Conservation (phyloP, 2,329 filamentous ascomycete genomes). For the Penicillium sclerotiorum region DNA sequence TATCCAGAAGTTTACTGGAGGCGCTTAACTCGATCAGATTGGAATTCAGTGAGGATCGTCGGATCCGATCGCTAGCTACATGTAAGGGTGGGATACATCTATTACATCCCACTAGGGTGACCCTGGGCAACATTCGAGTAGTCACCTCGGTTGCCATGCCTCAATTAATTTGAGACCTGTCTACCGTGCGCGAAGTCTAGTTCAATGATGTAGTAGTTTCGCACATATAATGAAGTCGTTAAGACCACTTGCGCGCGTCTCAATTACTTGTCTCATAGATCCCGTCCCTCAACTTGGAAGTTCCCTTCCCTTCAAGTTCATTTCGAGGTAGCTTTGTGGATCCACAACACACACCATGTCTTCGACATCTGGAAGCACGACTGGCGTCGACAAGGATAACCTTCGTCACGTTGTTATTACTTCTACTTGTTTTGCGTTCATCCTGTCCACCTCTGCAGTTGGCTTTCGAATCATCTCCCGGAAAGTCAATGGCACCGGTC, state of each 20-base stretch:
- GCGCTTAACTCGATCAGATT: conserved; percentile 2
- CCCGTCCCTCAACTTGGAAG: too few species aligned
- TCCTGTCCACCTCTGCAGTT: conserved; percentile 26
- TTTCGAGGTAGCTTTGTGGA: too few species aligned
- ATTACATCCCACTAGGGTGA: conserved; percentile 4
- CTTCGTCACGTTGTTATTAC: conserved; percentile 32
- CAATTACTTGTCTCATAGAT: too few species aligned
- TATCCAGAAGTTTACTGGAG: conserved; percentile 3
- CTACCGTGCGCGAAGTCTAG: neutral
- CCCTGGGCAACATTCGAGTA: conserved; percentile 2
- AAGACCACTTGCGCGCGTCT: too few species aligned
- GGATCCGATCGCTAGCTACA: conserved; percentile 6
- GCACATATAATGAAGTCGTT: conserved; percentile 7
- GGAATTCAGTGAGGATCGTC: conserved; percentile 2
- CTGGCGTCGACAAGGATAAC: conserved; percentile 25
- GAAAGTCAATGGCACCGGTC: conserved; percentile 18
- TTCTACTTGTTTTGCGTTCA: conserved; percentile 27
- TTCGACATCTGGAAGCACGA: neutral
- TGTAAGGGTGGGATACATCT: conserved; percentile 19
- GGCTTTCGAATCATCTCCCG: conserved; percentile 22
- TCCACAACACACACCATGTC: conserved; percentile 15
- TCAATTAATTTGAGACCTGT: conserved; percentile 7
- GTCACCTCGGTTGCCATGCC: neutral
- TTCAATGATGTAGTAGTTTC: neutral
- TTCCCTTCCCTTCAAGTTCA: neutral